Conservation (phyloP, 106 monocot species). For the Acanthochlamys bracteata region DNA sequence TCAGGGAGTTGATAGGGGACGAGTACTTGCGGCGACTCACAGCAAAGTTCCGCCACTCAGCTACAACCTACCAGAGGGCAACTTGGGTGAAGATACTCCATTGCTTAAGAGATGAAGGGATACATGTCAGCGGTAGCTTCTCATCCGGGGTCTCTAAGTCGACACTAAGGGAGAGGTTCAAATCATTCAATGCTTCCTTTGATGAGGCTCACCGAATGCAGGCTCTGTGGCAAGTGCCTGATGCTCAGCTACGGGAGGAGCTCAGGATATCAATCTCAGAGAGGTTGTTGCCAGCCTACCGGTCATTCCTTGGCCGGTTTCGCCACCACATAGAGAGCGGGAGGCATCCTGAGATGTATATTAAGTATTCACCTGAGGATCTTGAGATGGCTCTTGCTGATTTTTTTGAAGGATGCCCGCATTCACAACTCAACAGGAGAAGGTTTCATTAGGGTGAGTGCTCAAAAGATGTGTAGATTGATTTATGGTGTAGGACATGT, state of each 20-base stretch:
- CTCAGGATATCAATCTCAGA: slow-evolving; percentile 81
- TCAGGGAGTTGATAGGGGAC: slow-evolving; percentile 59
- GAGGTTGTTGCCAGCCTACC: slow-evolving; percentile 76
- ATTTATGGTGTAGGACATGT: slow-evolving; percentile 12
- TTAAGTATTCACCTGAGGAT: slow-evolving; percentile 92
- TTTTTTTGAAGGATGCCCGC: slow-evolving; percentile 67
- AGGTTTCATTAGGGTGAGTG: slow-evolving; percentile 31
- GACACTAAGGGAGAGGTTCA: slow-evolving; percentile 78
- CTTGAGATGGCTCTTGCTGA: slow-evolving; percentile 65
- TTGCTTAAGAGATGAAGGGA: slow-evolving; percentile 79
- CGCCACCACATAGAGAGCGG: slow-evolving; percentile 76
- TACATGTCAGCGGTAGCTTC: slow-evolving; percentile 78
- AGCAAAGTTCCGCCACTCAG: slow-evolving; percentile 54
- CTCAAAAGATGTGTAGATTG: not conserved
- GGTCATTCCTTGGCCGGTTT: slow-evolving; percentile 80
- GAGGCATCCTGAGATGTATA: slow-evolving; percentile 77
- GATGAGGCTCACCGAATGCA: slow-evolving; percentile 72
- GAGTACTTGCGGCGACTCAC: slow-evolving; percentile 58
- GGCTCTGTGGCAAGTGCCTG: slow-evolving; percentile 72
- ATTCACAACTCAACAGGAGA: slow-evolving; percentile 42
- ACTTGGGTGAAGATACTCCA: slow-evolving; percentile 63
- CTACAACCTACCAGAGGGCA: slow-evolving; percentile 74
- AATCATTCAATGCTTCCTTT: slow-evolving; percentile 80
- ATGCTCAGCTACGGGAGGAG: slow-evolving; percentile 78
- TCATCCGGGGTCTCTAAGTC: slow-evolving; percentile 55